These are phyloP conservation scores for Ophiostoma angusticollis DNA, from an alignment of 2,329 filamentous ascomycete species.

Conservation along the genomic window DNA sequence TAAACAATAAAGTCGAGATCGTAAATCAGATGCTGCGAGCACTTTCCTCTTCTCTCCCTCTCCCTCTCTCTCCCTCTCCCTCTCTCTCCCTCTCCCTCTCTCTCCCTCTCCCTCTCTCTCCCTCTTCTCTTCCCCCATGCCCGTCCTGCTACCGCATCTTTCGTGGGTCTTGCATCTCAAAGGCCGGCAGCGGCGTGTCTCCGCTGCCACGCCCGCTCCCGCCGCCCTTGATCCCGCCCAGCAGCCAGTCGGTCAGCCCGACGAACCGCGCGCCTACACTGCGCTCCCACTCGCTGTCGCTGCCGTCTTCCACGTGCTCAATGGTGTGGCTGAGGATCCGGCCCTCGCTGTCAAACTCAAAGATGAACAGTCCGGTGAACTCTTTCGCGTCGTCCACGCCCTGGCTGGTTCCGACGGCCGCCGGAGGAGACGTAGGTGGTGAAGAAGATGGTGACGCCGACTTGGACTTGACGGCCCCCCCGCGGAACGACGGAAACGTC, in stretches of 20 bases:
- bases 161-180: constrained; percentile 8
- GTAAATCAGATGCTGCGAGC: no score
- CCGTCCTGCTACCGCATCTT: constrained; percentile 6
- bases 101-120: background rate
- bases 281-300: constrained; percentile 68
- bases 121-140: background rate
- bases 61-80: no score
- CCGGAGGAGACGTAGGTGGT: constrained; percentile 15
- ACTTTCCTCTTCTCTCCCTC: no score
- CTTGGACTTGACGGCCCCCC: no score
- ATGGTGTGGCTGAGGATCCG: constrained; percentile 81
- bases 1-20: no score
- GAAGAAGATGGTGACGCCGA: background rate
- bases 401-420: constrained; percentile 20
- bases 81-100: background rate
- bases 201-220: constrained; percentile 13
- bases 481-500: background rate
- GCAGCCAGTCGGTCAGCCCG: constrained; percentile 84
- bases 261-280: constrained; percentile 74
- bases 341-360: constrained; percentile 84
- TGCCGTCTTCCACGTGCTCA: constrained; percentile 76
- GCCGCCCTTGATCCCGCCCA: constrained; percentile 55
- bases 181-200: constrained; percentile 13
- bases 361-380: constrained; percentile 86
- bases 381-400: constrained; percentile 36